These are phyloP conservation scores for Thalassia testudinum DNA, from an alignment of 116 monocot species.

Conservation along the genomic window DNA sequence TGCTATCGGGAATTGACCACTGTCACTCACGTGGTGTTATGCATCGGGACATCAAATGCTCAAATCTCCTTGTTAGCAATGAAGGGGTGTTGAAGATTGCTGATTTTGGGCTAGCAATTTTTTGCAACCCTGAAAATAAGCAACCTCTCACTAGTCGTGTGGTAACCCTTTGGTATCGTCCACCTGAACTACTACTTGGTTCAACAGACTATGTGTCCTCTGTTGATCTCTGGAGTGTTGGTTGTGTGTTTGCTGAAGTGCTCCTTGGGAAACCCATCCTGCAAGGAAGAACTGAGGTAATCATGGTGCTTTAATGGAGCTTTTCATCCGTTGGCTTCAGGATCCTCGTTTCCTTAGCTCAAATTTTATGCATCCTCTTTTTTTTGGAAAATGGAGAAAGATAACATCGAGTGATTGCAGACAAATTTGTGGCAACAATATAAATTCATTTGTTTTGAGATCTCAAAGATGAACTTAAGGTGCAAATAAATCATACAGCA, in stretches of 20 bases:
- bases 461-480: too few species aligned
- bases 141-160: conserved; percentile 47
- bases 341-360: too few species aligned
- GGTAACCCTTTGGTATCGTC: conserved; percentile 66
- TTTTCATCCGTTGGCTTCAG: too few species aligned
- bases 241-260: conserved; percentile 55
- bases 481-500: too few species aligned
- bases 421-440: too few species aligned
- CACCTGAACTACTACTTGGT: conserved; percentile 62
- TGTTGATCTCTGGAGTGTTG: conserved; percentile 63
- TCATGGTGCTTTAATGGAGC: too few species aligned
- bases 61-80: conserved; percentile 49
- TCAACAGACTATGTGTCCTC: conserved; percentile 34
- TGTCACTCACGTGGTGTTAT: conserved; percentile 36
- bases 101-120: conserved; percentile 55
- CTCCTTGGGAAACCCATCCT: conserved; percentile 32
- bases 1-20: conserved; percentile 49
- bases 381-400: too few species aligned
- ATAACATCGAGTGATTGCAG: too few species aligned
- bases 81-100: conserved; percentile 56
- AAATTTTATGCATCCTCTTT: too few species aligned
- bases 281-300: conserved; percentile 57
- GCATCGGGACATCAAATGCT: conserved; percentile 56
- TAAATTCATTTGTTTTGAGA: too few species aligned
- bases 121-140: conserved; percentile 7